These are phyloP conservation scores for Prunella vulgaris DNA, from an alignment of 257 asterid genomes.

Conservation along the genomic window DNA sequence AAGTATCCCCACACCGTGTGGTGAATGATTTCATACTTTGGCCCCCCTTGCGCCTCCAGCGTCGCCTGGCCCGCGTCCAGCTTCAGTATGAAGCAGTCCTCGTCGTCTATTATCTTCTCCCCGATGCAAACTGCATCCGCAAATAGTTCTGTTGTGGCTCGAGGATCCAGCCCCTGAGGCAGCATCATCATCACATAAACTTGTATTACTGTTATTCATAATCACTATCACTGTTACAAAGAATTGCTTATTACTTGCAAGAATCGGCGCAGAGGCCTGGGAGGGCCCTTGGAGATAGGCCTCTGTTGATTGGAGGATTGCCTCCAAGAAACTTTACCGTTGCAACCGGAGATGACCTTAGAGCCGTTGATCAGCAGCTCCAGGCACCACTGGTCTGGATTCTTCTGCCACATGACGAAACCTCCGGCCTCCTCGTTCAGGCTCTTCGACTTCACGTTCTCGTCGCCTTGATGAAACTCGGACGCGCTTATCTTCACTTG, in stretches of 20 bases:
- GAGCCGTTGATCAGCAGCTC: slow-evolving; percentile 77
- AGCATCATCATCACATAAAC: too few relatives aligned
- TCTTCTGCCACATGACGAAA: slow-evolving; percentile 87
- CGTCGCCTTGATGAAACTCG: slow-evolving; percentile 85
- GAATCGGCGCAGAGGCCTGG: slow-evolving; percentile 75
- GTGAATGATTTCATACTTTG: slow-evolving; percentile 73
- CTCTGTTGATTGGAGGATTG: slow-evolving; percentile 85
- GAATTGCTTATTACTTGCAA: slow-evolving; percentile 68
- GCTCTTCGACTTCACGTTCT: slow-evolving; percentile 54
- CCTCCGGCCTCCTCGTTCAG: slow-evolving; percentile 69
- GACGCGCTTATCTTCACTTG: slow-evolving; percentile 70
- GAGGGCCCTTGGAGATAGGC: slow-evolving; percentile 67
- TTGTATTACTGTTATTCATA: too few relatives aligned
- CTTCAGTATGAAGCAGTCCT: slow-evolving; percentile 86
- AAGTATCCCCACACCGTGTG: slow-evolving; percentile 95
- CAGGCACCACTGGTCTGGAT: slow-evolving; percentile 78
- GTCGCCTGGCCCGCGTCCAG: slow-evolving; percentile 73
- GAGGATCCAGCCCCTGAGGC: slow-evolving; percentile 62
- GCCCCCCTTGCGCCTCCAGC: slow-evolving; percentile 67
- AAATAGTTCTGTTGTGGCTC: slow-evolving; percentile 63
- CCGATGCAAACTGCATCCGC: slow-evolving; percentile 89
- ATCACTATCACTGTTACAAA: too few relatives aligned
- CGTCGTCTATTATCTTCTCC: slow-evolving; percentile 76
- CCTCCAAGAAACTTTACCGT: slow-evolving; percentile 71
- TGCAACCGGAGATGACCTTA: slow-evolving; percentile 87